phyloP scores from a whole-genome alignment of 2,329 filamentous ascomycete species.

The Cryphonectria carpinicola region DNA sequence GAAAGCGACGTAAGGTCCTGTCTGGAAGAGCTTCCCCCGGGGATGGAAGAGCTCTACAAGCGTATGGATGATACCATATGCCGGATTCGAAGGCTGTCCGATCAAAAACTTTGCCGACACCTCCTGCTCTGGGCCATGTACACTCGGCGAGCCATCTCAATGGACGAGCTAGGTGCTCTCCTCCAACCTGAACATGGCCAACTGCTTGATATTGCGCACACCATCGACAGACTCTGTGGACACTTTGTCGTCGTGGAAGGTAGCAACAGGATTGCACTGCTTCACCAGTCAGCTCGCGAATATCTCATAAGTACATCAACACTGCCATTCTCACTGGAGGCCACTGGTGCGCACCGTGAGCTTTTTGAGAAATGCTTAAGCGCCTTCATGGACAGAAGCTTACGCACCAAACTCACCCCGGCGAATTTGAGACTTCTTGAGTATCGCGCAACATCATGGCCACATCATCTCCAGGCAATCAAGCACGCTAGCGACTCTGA shows the following conservation, averaged over 20 bases:
- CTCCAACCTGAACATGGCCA: neutral
- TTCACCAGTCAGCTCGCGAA: conserved; percentile 1
- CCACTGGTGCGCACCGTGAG: neutral
- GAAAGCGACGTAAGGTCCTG: neutral
- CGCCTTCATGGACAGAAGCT: neutral
- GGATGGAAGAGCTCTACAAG: neutral
- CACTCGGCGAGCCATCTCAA: neutral
- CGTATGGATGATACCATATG: neutral
- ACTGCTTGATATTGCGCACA: neutral
- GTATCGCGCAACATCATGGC: neutral
- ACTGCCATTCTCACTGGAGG: neutral
- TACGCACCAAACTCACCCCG: neutral
- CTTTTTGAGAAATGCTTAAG: neutral
- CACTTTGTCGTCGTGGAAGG: neutral
- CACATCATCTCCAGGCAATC: neutral
- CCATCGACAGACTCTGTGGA: neutral
- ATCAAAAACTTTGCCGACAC: neutral
- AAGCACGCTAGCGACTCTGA: neutral
- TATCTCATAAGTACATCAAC: neutral
- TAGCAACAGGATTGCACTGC: neutral
- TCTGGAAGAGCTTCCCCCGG: neutral
- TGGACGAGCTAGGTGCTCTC: neutral
- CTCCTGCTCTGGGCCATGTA: neutral
- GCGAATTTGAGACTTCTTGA: neutral
- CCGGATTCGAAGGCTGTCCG: neutral